Conservation (phyloP, 2,329 filamentous ascomycete genomes). For the Fusarium dlaminii region DNA sequence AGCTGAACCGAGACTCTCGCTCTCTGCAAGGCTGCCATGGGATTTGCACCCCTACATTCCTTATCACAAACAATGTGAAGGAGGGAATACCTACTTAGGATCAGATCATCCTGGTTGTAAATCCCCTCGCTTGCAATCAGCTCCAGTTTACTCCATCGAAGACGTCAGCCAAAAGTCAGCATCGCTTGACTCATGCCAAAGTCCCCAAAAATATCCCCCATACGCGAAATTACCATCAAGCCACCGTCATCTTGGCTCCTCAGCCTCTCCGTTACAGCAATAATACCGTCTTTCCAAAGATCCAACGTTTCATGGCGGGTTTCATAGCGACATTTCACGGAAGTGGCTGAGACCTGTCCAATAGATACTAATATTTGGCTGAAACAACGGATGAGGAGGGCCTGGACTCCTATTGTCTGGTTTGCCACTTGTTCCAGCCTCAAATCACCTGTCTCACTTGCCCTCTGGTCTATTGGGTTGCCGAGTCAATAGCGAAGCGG, state of each 20-base stretch:
- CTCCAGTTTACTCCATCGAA: not conserved
- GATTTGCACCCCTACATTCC: not conserved
- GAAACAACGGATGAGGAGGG: not conserved
- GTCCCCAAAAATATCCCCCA: not conserved
- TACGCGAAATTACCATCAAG: not conserved
- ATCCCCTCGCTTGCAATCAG: not conserved
- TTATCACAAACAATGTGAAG: not conserved
- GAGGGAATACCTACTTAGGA: not conserved
- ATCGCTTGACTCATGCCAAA: not conserved
- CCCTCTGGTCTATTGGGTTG: not conserved
- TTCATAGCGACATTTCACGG: slow-evolving; percentile 2
- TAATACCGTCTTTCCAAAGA: not conserved
- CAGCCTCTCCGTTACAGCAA: not conserved
- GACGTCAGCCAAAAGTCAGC: not conserved
- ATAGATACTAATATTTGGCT: not conserved
- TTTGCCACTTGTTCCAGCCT: not conserved
- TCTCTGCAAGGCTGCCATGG: not conserved
- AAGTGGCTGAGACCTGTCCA: slow-evolving; percentile 2
- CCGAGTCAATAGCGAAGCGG: slow-evolving; percentile 7
- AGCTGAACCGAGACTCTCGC: not conserved
- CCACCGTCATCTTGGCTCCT: not conserved
- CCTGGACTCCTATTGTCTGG: not conserved
- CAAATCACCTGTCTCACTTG: not conserved
- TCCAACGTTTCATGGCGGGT: slow-evolving; percentile 5
- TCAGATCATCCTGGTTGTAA: not conserved